Base-by-base conservation (phyloP, 208 protist genomes). In the Jaenimonas drosophilae region DNA sequence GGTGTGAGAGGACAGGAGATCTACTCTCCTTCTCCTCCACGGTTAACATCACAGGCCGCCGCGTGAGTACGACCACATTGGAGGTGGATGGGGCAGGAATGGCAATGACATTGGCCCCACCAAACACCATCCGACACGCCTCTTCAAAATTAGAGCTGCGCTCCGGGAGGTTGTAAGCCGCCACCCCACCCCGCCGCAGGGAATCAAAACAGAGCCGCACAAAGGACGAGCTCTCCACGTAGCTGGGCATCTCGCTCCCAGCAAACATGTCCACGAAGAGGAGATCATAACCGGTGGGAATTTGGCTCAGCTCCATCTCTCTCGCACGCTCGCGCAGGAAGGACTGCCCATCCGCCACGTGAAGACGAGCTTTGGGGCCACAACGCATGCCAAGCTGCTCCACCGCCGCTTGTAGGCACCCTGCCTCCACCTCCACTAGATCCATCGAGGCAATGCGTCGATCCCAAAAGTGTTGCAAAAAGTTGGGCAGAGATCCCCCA, bases 251-350 rank as follows among this genome's bases (percentile, higher is more conserved):
- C 49, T 73, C 62, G 44, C 80, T 88, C 24, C 85, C 85, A 16
- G 84, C 59, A 48, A 88, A 93, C 14, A 86, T 24, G 51, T 93
- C 85, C 4, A 93, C 70, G 59, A 93, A 89, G 21, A 93, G 53
- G 2, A 88, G 19, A 42, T 93, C 85, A 24, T 81, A 75, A n/a
- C 44, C 42, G 42, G 42, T 34, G 37, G 7, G 37, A 16, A 26
- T 32, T 5, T 14, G 6, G n/a, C 9, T 17, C 43, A 49, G n/a
- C 16, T 7, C 23, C 6, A 17, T 31, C 12, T 21, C 46, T 12
- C 12, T 7, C 7, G 38, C 7, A 7, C 38, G 7, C 42, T 48
- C n/a, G 6, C 24, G 26, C 14, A 48, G 42, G 24, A 48, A 48
- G 12, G 5, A 14, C 42, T 11, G 12, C 7, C n/a, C 42, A 32